phyloP scores from a whole-genome alignment of 2,329 filamentous ascomycete species.

The Exophiala mesophila region DNA sequence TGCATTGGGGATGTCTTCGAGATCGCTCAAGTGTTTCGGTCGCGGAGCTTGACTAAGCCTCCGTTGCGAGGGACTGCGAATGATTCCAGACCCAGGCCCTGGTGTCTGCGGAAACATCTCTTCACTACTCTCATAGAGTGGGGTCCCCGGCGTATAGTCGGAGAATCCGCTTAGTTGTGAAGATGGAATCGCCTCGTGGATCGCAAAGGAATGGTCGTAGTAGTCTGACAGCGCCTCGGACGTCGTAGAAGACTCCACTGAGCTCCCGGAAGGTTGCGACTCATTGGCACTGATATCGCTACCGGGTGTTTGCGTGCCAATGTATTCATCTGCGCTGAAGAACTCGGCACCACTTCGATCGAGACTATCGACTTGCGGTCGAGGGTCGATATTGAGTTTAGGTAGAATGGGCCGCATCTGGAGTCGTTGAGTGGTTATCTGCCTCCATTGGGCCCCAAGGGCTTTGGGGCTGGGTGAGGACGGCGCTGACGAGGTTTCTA shows the following conservation, averaged over 20 bases:
- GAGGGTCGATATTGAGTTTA: constrained; percentile 21
- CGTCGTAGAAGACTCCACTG: constrained; percentile 20
- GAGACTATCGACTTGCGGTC: constrained; percentile 12
- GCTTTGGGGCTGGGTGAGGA: constrained; percentile 15
- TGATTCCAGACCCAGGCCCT: constrained; percentile 18
- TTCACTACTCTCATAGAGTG: constrained; percentile 25
- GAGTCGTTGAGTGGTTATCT: constrained; percentile 23
- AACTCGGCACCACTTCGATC: constrained; percentile 25
- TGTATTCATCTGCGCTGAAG: constrained; percentile 21
- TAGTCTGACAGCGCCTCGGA: constrained; percentile 56
- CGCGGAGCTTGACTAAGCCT: constrained; percentile 20
- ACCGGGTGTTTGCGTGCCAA: constrained; percentile 19
- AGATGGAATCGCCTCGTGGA: constrained; percentile 62
- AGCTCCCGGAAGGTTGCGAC: constrained; percentile 22
- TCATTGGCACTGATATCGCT: constrained; percentile 24
- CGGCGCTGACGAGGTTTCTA: constrained; percentile 15
- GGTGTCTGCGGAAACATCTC: constrained; percentile 23
- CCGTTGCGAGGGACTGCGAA: constrained; percentile 24
- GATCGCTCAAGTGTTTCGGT: constrained; percentile 49
- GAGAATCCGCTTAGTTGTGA: constrained; percentile 49
- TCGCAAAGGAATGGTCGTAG: constrained; percentile 70
- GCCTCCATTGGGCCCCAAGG: constrained; percentile 24
- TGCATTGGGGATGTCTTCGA: constrained; percentile 67
- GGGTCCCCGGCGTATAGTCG: constrained; percentile 23
- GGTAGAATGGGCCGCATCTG: constrained; percentile 26